These are phyloP conservation scores for Lecanicillium sp. DNA, from an alignment of 2,329 filamentous ascomycete genomes.

Conservation along the genomic window DNA sequence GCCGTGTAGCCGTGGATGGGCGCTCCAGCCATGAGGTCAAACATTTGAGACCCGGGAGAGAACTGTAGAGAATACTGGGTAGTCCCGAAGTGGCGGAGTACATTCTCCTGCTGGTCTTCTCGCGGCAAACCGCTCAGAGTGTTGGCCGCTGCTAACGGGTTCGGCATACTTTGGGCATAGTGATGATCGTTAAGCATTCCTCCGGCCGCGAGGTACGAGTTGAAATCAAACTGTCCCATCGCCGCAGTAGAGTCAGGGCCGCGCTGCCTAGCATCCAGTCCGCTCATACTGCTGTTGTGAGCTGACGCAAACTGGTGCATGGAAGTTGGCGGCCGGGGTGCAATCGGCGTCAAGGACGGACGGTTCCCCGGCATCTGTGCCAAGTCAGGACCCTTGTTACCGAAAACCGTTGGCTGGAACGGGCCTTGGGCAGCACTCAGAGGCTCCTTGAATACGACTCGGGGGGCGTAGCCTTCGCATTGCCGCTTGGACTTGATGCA, in stretches of 20 bases:
- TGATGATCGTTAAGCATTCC: not conserved
- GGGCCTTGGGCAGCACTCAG: slow-evolving; percentile 36
- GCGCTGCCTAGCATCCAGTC: too few relatives aligned
- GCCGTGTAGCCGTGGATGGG: not conserved
- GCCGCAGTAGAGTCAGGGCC: too few relatives aligned
- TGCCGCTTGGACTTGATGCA: slow-evolving; percentile 79
- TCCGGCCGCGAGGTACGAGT: not conserved
- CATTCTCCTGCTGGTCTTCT: too few relatives aligned
- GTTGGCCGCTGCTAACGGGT: too few relatives aligned
- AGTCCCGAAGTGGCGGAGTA: not conserved
- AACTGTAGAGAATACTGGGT: too few relatives aligned
- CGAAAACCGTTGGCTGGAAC: slow-evolving; percentile 6
- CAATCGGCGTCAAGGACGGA: slow-evolving; percentile 33
- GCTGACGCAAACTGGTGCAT: not conserved
- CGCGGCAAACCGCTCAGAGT: too few relatives aligned
- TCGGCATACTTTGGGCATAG: too few relatives aligned
- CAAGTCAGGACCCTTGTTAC: slow-evolving; percentile 17
- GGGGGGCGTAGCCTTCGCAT: slow-evolving; percentile 78
- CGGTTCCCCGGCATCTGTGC: slow-evolving; percentile 11
- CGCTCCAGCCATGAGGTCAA: too few relatives aligned
- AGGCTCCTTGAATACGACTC: slow-evolving; percentile 72
- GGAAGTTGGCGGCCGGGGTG: slow-evolving; percentile 20
- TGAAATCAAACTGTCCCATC: slow-evolving; percentile 6
- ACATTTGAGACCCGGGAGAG: too few relatives aligned
- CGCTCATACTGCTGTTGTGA: too few relatives aligned